Conservation (phyloP, 1,284 basidiomycete genomes). For the Apiotrichum gracile region DNA sequence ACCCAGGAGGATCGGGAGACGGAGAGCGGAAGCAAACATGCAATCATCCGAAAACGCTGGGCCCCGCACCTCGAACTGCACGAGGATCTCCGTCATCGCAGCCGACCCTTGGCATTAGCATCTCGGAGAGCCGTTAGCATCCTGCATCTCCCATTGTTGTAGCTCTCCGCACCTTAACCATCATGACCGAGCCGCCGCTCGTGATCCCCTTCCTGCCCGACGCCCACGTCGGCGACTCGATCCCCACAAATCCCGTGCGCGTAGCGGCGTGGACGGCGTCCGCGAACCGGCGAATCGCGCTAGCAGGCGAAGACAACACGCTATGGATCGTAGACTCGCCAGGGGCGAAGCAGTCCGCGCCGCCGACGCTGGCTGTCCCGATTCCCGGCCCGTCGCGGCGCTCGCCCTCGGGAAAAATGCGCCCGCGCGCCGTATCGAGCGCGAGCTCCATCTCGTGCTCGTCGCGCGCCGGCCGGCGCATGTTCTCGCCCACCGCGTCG, state of each 20-base stretch:
- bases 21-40: neutral
- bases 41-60: neutral
- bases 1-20: neutral
- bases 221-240: conserved; percentile 7
- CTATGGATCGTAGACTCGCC: conserved; percentile 30
- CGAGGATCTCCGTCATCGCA: no score
- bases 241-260: conserved; percentile 29
- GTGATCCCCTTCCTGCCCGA: conserved; percentile 28
- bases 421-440: conserved; percentile 24
- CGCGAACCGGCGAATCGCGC: conserved; percentile 24
- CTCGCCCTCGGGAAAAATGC: conserved; percentile 17
- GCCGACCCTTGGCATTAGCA: no score
- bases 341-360: neutral
- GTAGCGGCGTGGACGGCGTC: conserved; percentile 29
- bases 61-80: neutral
- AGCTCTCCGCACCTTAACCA: neutral
- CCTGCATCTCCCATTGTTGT: neutral
- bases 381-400: neutral
- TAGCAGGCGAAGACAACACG: conserved; percentile 31
- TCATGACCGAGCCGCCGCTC: conserved; percentile 14
- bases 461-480: conserved; percentile 13
- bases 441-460: conserved; percentile 25
- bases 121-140: neutral
- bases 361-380: neutral
- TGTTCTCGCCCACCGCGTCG: conserved; percentile 32